Evolutionary conservation across 2,329 filamentous ascomycete genomes (phyloP).

Genomic region (Diaporthe citri): DNA sequence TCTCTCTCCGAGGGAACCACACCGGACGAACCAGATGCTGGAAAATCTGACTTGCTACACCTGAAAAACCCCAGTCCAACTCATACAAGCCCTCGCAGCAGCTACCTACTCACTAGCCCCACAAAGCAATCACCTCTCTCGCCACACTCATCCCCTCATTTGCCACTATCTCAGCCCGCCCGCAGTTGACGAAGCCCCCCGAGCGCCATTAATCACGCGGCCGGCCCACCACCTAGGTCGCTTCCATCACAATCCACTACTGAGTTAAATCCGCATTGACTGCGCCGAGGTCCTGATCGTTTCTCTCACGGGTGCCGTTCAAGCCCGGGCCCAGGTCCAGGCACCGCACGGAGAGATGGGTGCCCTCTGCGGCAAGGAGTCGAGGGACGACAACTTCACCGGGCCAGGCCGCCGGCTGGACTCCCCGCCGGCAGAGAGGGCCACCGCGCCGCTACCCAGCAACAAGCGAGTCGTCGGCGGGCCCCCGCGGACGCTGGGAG

Average conservation of each 20-base stretch:
- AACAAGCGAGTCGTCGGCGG: constrained; percentile 63
- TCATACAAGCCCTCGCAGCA: background rate
- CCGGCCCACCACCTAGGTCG: background rate
- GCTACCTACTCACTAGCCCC: background rate
- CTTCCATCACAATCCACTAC: background rate
- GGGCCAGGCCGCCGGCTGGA: constrained; percentile 80
- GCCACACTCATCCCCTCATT: background rate
- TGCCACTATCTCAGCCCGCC: background rate
- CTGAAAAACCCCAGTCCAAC: background rate
- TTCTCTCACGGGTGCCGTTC: background rate
- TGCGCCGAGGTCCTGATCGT: background rate
- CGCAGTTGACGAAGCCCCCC: background rate
- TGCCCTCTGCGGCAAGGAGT: constrained; percentile 83
- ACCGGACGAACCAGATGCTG: background rate
- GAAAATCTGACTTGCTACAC: background rate
- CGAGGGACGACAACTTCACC: constrained; percentile 73
- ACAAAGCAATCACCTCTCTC: background rate
- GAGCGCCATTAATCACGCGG: background rate
- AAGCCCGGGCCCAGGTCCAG: background rate
- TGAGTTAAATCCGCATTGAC: background rate
- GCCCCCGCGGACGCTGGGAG: constrained; percentile 75
- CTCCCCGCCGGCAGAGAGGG: constrained; percentile 62
- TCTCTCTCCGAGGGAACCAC: background rate
- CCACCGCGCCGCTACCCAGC: constrained; percentile 64
- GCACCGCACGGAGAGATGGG: constrained; percentile 71